These are phyloP conservation scores for Colletotrichum noveboracense DNA, from an alignment of 2,329 filamentous ascomycete species.

Conservation along the genomic window DNA sequence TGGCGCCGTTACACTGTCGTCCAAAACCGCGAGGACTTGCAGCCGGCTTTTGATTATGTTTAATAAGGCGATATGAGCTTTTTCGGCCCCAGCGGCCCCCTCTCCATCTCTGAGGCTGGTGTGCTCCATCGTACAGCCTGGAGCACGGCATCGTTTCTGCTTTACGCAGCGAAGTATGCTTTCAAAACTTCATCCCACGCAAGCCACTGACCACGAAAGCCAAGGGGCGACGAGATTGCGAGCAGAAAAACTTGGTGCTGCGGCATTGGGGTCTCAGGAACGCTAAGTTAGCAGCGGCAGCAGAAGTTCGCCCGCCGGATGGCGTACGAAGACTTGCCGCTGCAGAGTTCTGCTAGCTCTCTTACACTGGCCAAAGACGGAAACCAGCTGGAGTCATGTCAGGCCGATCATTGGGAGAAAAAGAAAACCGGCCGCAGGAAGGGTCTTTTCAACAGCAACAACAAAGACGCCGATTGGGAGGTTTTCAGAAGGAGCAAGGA, in stretches of 20 bases:
- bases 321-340: background rate
- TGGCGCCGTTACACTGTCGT: background rate
- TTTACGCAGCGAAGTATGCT: background rate
- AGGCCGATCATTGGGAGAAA: constrained; percentile 9
- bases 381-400: background rate
- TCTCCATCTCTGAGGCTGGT: background rate
- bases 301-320: background rate
- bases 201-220: background rate
- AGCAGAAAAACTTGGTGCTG: background rate
- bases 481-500: background rate
- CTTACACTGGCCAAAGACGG: background rate
- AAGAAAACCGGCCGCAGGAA: background rate
- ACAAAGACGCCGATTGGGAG: background rate
- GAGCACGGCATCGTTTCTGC: background rate
- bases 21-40: background rate
- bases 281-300: background rate
- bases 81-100: background rate
- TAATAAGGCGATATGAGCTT: background rate
- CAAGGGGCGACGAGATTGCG: background rate
- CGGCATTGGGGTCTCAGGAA: background rate
- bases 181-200: background rate
- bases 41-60: background rate
- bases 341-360: background rate
- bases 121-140: background rate
- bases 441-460: background rate